phyloP scores from a whole-genome alignment of 441 rosid species.

The Croton laevigatus region DNA sequence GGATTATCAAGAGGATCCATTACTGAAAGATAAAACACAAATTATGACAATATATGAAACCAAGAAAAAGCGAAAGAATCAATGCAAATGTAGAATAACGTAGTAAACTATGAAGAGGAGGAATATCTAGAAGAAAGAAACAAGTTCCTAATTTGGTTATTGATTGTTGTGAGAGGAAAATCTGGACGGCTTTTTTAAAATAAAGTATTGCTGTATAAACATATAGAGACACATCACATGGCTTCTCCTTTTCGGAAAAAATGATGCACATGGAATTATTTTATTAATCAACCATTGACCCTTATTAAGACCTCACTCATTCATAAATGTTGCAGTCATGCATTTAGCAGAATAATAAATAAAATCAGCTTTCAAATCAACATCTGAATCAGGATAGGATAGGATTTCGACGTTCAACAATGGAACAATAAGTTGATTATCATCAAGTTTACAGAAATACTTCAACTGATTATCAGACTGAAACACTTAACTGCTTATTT shows the following conservation, averaged over 20 bases:
- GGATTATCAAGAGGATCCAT: constrained; percentile 13
- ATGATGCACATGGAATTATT: constrained; percentile 5
- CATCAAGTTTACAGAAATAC: too few relatives aligned
- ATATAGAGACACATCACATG: constrained; percentile 15
- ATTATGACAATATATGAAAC: neutral
- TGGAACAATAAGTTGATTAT: too few relatives aligned
- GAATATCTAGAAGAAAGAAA: neutral
- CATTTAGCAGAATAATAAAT: too few relatives aligned
- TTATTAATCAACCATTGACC: neutral
- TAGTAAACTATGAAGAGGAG: constrained; percentile 9
- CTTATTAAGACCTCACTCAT: neutral
- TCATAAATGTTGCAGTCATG: too few relatives aligned
- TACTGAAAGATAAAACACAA: neutral
- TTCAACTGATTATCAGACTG: too few relatives aligned
- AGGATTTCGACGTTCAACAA: too few relatives aligned
- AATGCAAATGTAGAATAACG: constrained; percentile 13
- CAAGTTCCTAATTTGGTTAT: neutral
- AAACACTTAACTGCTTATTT: too few relatives aligned
- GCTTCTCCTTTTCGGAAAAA: neutral
- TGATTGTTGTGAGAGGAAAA: constrained; percentile 12
- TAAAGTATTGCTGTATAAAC: too few relatives aligned
- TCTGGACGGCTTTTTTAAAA: constrained; percentile 11
- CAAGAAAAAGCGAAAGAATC: neutral
- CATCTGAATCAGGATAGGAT: too few relatives aligned
- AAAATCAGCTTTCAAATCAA: too few relatives aligned